A percentile compares a stretch with the other conserved stretches of the same genome.
phyloP scores from a whole-genome alignment of 495 filamentous ascomycete species.

The Ramalina intermedia region DNA sequence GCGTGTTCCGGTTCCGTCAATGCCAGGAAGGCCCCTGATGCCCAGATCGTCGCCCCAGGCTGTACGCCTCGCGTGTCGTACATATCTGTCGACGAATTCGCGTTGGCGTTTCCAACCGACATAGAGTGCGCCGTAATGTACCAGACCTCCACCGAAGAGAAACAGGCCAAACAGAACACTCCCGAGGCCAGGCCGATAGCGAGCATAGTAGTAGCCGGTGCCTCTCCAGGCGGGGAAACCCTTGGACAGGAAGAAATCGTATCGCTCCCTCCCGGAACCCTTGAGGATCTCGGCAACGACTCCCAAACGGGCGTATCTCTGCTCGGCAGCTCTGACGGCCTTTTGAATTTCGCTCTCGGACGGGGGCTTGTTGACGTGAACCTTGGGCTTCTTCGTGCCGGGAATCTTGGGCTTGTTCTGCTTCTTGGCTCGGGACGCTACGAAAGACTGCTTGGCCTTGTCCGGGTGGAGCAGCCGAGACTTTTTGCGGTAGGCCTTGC shows the following conservation, averaged over 20 bases:
- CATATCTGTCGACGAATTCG: slow-evolving; percentile 81
- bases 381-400: slow-evolving; percentile 40
- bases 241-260: slow-evolving; percentile 88
- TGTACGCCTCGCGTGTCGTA: slow-evolving; percentile 70
- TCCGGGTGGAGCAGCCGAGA: slow-evolving; percentile 76
- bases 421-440: slow-evolving; percentile 51
- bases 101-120: slow-evolving; percentile 77
- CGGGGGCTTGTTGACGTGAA: slow-evolving; percentile 56
- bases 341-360: slow-evolving; percentile 55
- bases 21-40: slow-evolving; percentile 51
- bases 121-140: slow-evolving; percentile 72
- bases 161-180: slow-evolving; percentile 75
- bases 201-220: slow-evolving; percentile 92
- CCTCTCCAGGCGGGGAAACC: slow-evolving; percentile 95
- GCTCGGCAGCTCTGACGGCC: slow-evolving; percentile 60
- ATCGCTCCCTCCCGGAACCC: slow-evolving; percentile 65
- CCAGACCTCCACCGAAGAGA: slow-evolving; percentile 64
- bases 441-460: slow-evolving; percentile 77
- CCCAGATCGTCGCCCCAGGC: slow-evolving; percentile 76
- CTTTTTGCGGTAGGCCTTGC: slow-evolving; percentile 84
- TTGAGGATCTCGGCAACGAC: slow-evolving; percentile 75
- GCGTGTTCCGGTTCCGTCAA: slow-evolving; percentile 31
- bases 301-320: slow-evolving; percentile 68
- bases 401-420: slow-evolving; percentile 38
- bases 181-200: slow-evolving; percentile 80